These are phyloP conservation scores for Dactylellina sp. DNA, from an alignment of 2,329 filamentous ascomycete species.

Conservation along the genomic window DNA sequence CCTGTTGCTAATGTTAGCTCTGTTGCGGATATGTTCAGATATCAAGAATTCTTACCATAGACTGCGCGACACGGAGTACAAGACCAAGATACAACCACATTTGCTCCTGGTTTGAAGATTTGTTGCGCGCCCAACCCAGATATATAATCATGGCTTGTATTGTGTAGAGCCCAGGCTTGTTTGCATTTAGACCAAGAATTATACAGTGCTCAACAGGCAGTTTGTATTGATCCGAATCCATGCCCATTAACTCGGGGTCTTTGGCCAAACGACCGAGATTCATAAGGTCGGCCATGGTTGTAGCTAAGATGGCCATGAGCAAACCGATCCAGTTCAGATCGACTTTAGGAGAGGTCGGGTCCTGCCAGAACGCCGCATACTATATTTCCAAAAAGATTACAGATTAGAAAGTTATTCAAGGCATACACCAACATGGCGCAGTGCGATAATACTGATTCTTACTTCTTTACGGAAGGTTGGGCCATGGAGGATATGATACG, in stretches of 20 bases:
- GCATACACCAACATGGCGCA: slow-evolving; percentile 1
- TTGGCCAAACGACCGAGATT: slow-evolving; percentile 39
- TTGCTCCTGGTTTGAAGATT: slow-evolving; percentile 60
- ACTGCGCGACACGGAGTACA: slow-evolving; percentile 70
- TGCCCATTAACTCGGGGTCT: slow-evolving; percentile 47
- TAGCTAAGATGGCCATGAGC: slow-evolving; percentile 78
- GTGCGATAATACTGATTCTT: too few species aligned
- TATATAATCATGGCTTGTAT: slow-evolving; percentile 60
- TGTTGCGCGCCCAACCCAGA: slow-evolving; percentile 44
- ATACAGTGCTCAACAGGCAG: slow-evolving; percentile 81
- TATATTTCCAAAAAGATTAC: slow-evolving; percentile 61
- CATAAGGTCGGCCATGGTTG: slow-evolving; percentile 47
- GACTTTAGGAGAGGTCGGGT: slow-evolving; percentile 73
- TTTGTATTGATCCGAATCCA: slow-evolving; percentile 69
- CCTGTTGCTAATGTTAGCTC: slow-evolving; percentile 61
- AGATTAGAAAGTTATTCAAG: slow-evolving; percentile 19
- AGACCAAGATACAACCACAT: slow-evolving; percentile 69
- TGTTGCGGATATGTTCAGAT: too few species aligned
- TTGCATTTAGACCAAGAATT: slow-evolving; percentile 80
- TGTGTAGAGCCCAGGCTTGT: slow-evolving; percentile 62
- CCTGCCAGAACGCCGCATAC: slow-evolving; percentile 74
- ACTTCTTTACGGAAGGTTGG: slow-evolving; percentile 85
- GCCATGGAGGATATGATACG: slow-evolving; percentile 73
- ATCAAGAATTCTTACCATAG: slow-evolving; percentile 61
- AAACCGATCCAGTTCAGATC: slow-evolving; percentile 82